A percentile compares a stretch with the other conserved stretches of the same genome.
phyloP scores from a whole-genome alignment of 768 basidiomycete genomes.

The Suillus sp. region DNA sequence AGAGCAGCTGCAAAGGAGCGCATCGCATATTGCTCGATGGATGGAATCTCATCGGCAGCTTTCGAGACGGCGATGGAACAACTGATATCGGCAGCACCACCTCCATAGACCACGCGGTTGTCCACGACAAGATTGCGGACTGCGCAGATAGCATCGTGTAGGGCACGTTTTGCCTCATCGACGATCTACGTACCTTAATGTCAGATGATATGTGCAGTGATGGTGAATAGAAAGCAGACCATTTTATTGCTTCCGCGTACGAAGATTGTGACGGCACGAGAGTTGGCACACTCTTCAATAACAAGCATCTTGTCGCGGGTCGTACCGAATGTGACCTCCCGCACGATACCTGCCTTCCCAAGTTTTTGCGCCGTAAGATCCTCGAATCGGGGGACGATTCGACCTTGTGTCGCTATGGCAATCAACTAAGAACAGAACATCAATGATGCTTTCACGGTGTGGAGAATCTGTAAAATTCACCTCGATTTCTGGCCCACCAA shows the following conservation, averaged over 20 bases:
- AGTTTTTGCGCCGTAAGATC: constrained; percentile 91
- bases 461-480: constrained; percentile 41
- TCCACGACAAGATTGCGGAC: constrained; percentile 95
- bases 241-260: constrained; percentile 99
- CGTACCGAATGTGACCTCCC: constrained; percentile 95
- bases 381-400: constrained; percentile 98
- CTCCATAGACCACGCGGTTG: constrained; percentile 97
- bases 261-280: constrained; percentile 94
- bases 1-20: constrained; percentile 96
- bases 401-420: constrained; percentile 96
- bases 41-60: constrained; percentile 94
- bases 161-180: constrained; percentile 96
- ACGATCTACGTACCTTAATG: constrained; percentile 70
- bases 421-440: constrained; percentile 62
- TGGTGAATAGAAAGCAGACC: constrained; percentile 49
- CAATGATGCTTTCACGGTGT: not conserved
- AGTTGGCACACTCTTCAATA: constrained; percentile 98
- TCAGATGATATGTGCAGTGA: not conserved
- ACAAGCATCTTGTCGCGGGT: constrained; percentile 99
- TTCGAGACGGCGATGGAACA: constrained; percentile 91
- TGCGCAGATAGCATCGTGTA: constrained; percentile 97
- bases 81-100: constrained; percentile 97
- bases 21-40: constrained; percentile 99
- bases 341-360: constrained; percentile 89
- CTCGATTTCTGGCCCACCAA: constrained; percentile 99